Evolutionary conservation across 2,329 filamentous ascomycete genomes (phyloP).

Genomic region (Sphaerostilbella broomeana): DNA sequence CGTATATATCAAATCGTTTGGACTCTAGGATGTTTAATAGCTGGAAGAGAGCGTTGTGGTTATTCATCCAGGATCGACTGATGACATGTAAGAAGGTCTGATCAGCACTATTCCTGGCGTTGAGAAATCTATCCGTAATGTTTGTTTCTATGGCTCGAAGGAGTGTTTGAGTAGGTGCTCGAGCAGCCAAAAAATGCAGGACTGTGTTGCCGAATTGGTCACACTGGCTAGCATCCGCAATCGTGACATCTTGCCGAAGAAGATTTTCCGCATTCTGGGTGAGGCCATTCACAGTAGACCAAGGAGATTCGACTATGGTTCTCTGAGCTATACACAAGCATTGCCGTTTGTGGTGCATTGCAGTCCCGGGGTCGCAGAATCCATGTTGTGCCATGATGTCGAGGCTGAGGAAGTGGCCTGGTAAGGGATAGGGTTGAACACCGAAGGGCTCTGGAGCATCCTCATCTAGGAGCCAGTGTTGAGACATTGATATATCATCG

Average conservation of each 20-base stretch:
- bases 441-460: no score
- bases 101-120: constrained; percentile 34
- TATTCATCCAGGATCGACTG: constrained; percentile 27
- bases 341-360: background rate
- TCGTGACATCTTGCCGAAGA: constrained; percentile 3
- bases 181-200: constrained; percentile 40
- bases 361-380: background rate
- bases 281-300: no score
- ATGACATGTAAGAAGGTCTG: constrained; percentile 46
- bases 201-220: constrained; percentile 44
- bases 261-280: constrained; percentile 16
- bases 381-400: background rate
- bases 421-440: no score
- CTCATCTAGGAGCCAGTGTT: no score
- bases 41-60: constrained; percentile 21
- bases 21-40: constrained; percentile 20
- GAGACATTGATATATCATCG: no score
- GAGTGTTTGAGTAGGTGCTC: constrained; percentile 23
- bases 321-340: constrained; percentile 22
- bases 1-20: constrained; percentile 27
- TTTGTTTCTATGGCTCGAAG: constrained; percentile 20
- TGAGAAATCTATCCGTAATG: constrained; percentile 18
- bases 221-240: constrained; percentile 13
- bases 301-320: no score
- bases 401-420: no score